phyloP scores from a whole-genome alignment of 1,139 yeast species.

The Meyerozyma smithsonii region DNA sequence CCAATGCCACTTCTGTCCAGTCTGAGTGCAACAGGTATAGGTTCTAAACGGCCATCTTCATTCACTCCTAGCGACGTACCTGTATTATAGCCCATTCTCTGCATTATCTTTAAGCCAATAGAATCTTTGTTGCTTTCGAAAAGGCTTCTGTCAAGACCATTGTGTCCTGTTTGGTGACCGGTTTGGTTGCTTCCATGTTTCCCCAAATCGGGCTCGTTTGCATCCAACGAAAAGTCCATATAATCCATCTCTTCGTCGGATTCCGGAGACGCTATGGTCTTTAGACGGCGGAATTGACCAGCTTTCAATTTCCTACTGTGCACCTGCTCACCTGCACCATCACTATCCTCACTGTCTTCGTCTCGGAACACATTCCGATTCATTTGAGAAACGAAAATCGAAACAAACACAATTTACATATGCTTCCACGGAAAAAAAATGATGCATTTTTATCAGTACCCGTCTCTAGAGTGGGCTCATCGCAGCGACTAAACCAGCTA shows the following conservation, averaged over 20 bases:
- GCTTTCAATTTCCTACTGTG: conserved; percentile 1
- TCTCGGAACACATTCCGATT: conserved; percentile 11
- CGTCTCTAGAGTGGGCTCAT: conserved; percentile 32
- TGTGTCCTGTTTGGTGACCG: background rate
- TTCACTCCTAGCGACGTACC: background rate
- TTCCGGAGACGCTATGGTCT: conserved; percentile 4
- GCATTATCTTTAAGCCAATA: conserved; percentile 3
- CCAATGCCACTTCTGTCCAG: conserved; percentile 9
- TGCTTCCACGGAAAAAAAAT: conserved; percentile 12
- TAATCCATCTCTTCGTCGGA: conserved; percentile 7
- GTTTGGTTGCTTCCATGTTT: background rate
- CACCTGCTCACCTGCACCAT: conserved; percentile 6
- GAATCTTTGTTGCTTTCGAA: conserved; percentile 4
- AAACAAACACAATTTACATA: conserved; percentile 10
- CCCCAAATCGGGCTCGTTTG: background rate
- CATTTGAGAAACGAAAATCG: conserved; percentile 13
- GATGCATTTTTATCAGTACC: conserved; percentile 23
- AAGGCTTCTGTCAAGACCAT: background rate
- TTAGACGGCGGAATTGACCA: conserved; percentile 7
- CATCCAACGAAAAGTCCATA: conserved; percentile 7
- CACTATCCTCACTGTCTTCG: conserved; percentile 5
- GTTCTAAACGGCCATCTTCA: background rate
- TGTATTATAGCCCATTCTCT: conserved; percentile 2
- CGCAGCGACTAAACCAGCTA: conserved; percentile 27
- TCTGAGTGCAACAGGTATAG: conserved; percentile 3